Evolutionary conservation across 208 protist genomes (phyloP).

Genomic region (Tritrichomonas foetus): DNA sequence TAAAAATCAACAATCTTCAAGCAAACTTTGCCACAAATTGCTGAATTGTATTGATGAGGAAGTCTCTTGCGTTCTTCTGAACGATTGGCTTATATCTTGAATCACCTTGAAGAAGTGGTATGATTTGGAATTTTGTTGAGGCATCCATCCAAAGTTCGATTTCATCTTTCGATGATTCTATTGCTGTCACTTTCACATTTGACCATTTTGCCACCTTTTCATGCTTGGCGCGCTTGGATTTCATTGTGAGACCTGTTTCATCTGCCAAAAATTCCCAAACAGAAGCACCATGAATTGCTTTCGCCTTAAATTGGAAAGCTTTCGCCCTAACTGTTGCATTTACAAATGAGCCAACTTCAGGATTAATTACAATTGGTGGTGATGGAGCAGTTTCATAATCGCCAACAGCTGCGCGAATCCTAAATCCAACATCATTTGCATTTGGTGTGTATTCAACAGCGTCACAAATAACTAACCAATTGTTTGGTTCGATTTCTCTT

Average conservation of each 20-base stretch:
- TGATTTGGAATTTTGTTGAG: neutral
- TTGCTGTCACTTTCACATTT: no score
- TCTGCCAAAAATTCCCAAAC: neutral
- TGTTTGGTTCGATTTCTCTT: neutral
- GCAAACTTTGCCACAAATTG: neutral
- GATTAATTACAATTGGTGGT: neutral
- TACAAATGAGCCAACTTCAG: neutral
- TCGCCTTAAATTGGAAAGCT: neutral
- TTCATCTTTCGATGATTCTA: neutral
- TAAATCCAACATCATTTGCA: neutral
- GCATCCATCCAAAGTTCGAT: neutral
- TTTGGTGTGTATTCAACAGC: neutral
- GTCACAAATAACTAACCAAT: neutral
- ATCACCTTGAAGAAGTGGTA: neutral
- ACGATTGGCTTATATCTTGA: neutral
- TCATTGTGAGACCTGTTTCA: neutral
- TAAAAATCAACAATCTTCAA: no score
- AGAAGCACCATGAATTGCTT: no score
- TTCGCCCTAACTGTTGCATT: neutral
- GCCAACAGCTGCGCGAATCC: neutral
- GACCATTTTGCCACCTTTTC: neutral
- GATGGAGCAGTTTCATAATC: neutral
- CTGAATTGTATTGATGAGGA: neutral
- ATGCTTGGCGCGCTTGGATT: neutral
- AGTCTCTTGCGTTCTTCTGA: neutral